Evolutionary conservation across 2,329 filamentous ascomycete species (phyloP), one percentile per base, ranked within the genome.

Genomic region (Botrytis aclada): DNA sequence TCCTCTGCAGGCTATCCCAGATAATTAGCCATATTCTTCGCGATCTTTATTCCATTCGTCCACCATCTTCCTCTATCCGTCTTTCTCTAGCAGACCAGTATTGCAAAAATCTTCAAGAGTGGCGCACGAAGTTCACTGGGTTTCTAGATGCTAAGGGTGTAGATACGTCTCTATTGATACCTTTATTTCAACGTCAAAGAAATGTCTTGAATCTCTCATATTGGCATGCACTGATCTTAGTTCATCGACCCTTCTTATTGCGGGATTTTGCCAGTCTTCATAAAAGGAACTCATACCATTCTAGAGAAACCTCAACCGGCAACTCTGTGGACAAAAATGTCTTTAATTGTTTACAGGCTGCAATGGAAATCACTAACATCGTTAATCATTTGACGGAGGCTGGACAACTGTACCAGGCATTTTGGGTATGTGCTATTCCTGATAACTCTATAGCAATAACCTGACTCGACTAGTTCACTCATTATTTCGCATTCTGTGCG

Each of bases 121-220:
- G 86, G 86, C 82, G 84, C n/a, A 77, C 79, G 25, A 82, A 82
- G 1, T 80, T 87, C 18, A 77, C 80, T n/a, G 82, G 82, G 0
- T 81, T 87, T n/a, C 78, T 86, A 4, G 82, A 83, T 66, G 81
- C 82, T 0, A 81, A 82, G 51, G 82, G 80, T 14, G 79, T 85
- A 8, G 83, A 84, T 65, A 81, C 83, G 0, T 83, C 82, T 7
- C 82, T 83, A 71, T 78, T 85, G 12, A 84, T 86, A 45, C 83
- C 85, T 1, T 82, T 85, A n/a, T 87, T 86, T 75, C 83, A 85
- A 71, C 81, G 86, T 8, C 81, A 83, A 73, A 77, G 77, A 34
- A 82, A 79, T 62, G 81, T 82, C 14, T 74, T 83, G 3, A 80
- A 80, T 66, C 75, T 82, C 18, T 80, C 81, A 1, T 82, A 81